Conservation (phyloP, 306 rosid genomes). For the Casuarina equisetifolia region DNA sequence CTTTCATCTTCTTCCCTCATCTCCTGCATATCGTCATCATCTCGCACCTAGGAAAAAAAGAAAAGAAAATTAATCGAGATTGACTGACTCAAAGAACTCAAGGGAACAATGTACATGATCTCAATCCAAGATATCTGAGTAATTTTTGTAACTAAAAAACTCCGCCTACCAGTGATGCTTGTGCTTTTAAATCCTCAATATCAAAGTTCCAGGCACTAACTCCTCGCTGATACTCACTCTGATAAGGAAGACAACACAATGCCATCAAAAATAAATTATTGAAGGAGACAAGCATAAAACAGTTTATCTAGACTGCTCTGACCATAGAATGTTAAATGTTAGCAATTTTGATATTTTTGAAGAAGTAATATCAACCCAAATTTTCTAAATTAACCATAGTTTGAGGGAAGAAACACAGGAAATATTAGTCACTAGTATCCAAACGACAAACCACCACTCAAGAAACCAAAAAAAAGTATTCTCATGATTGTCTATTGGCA, state of each 20-base stretch:
- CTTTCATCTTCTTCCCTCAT: conserved; percentile 68
- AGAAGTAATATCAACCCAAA: conserved; percentile 5
- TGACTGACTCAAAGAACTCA: conserved; percentile 15
- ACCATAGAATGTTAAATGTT: conserved; percentile 12
- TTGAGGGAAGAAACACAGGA: conserved; percentile 14
- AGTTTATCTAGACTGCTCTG: conserved; percentile 24
- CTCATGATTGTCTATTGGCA: neutral
- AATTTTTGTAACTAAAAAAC: neutral
- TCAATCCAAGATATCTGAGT: neutral
- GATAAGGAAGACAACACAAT: conserved; percentile 20
- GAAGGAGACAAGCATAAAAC: neutral
- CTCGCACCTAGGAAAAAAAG: conserved; percentile 54
- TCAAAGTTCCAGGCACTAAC: conserved; percentile 99
- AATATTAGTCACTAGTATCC: conserved; percentile 1
- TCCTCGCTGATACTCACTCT: conserved; percentile 99
- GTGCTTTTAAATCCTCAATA: conserved; percentile 90
- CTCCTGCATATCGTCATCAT: conserved; percentile 65
- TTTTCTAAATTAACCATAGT: neutral
- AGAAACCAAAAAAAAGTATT: neutral
- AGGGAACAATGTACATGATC: conserved; percentile 5
- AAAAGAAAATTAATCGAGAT: conserved; percentile 20
- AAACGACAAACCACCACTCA: conserved; percentile 11
- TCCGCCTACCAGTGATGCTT: conserved; percentile 82
- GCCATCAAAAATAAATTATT: neutral
- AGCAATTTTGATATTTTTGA: neutral